These are phyloP conservation scores for Fusarium redolens DNA, from an alignment of 2,329 filamentous ascomycete genomes.

Conservation along the genomic window DNA sequence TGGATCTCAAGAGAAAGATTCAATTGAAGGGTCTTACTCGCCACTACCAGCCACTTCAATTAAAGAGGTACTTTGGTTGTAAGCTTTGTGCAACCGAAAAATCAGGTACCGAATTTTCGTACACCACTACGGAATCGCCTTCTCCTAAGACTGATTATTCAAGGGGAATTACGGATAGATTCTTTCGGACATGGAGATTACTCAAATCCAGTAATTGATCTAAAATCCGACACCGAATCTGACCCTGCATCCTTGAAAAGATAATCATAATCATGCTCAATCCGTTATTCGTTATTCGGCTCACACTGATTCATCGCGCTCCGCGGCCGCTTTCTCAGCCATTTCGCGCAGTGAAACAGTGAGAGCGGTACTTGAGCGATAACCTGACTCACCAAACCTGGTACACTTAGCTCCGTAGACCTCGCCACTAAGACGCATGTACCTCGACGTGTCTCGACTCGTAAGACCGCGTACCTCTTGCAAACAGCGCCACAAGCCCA, in stretches of 20 bases:
- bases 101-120: constrained; percentile 20
- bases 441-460: constrained; percentile 27
- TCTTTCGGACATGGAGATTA: constrained; percentile 12
- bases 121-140: constrained; percentile 34
- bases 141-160: constrained; percentile 15
- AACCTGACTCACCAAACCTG: constrained; percentile 35
- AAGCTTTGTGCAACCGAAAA: neutral
- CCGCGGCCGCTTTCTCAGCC: constrained; percentile 28
- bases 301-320: constrained; percentile 23
- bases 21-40: constrained; percentile 36
- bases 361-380: constrained; percentile 22
- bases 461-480: constrained; percentile 39
- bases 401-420: constrained; percentile 21
- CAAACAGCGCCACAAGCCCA: constrained; percentile 38
- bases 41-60: constrained; percentile 43
- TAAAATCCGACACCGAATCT: constrained; percentile 19
- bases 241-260: neutral
- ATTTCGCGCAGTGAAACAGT: constrained; percentile 16
- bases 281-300: constrained; percentile 18
- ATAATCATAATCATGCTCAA: constrained; percentile 1
- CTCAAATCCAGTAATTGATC: constrained; percentile 8
- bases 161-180: neutral
- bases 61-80: constrained; percentile 20
- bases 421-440: constrained; percentile 27
- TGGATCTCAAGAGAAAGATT: constrained; percentile 4